Conservation (phyloP, 108 stramenopile genomes). For the Parietichytrium sp. region DNA sequence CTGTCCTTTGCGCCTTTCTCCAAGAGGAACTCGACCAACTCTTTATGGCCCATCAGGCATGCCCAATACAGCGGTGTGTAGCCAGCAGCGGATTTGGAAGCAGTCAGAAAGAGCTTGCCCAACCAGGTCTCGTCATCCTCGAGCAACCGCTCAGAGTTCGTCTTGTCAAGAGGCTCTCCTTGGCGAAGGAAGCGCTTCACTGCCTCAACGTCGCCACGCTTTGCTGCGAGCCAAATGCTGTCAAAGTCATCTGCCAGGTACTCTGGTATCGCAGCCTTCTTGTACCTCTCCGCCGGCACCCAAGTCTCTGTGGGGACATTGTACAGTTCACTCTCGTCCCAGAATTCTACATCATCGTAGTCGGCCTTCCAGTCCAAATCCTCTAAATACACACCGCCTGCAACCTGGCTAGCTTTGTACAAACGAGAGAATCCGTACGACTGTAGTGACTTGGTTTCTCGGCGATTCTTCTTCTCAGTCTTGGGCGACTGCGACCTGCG, state of each 20-base stretch:
- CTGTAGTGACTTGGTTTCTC: neutral
- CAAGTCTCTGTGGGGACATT: neutral
- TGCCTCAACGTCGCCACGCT: neutral
- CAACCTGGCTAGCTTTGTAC: neutral
- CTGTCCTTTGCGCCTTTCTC: neutral
- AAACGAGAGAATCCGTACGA: constrained; percentile 2
- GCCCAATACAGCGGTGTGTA: constrained; percentile 30
- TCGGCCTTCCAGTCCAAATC: neutral
- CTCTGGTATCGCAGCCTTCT: neutral
- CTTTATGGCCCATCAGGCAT: neutral
- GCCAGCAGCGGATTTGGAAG: constrained; percentile 4
- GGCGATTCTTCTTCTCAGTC: neutral
- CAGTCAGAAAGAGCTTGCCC: constrained; percentile 14
- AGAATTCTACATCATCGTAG: neutral
- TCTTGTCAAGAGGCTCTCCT: neutral
- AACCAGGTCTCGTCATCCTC: constrained; percentile 30
- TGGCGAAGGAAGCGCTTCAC: neutral
- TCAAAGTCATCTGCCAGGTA: neutral
- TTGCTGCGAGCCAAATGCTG: constrained; percentile 37
- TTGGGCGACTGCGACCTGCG: neutral
- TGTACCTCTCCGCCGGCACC: neutral
- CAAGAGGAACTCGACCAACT: constrained; percentile 28
- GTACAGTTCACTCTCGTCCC: constrained; percentile 8
- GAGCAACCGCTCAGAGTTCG: neutral
- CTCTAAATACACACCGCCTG: neutral